A percentile compares a stretch with the other conserved stretches of the same genome.
phyloP scores from a whole-genome alignment of 2,329 filamentous ascomycete genomes.

The Diplodia corticola region DNA sequence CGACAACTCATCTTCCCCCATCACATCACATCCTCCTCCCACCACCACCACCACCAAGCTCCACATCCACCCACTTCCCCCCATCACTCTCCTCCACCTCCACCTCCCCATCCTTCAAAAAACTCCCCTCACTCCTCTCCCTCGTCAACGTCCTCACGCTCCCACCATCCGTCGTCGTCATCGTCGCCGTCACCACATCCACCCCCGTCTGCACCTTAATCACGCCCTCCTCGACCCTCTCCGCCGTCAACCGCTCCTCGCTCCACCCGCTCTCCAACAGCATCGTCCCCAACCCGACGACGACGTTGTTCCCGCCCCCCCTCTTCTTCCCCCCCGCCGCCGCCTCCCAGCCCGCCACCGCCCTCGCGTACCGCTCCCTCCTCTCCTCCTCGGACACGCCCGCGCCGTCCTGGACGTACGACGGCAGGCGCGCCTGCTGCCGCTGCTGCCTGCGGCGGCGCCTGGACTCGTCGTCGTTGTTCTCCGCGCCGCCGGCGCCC shows the following conservation, averaged over 20 bases:
- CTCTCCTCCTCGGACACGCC: not conserved
- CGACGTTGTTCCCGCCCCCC: not conserved
- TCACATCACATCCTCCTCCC: not conserved
- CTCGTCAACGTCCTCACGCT: not conserved
- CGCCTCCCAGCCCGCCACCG: not conserved
- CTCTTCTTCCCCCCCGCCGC: not conserved
- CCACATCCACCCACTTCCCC: not conserved
- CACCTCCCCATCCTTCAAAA: not conserved
- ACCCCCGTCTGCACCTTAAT: constrained; percentile 3
- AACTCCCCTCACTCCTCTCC: not conserved
- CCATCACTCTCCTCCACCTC: not conserved
- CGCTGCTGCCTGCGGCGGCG: not conserved
- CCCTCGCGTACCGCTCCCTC: not conserved
- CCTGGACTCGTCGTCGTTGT: not conserved
- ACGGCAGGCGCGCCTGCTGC: not conserved
- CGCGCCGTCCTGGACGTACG: not conserved
- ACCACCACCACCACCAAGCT: no score
- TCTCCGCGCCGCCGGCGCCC: no score
- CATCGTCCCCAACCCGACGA: not conserved
- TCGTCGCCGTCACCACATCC: not conserved
- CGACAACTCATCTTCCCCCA: no score
- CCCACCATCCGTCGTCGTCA: not conserved
- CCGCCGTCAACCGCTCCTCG: not conserved
- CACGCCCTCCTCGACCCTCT: not conserved
- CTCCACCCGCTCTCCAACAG: not conserved